Base-by-base conservation (phyloP, 176 grass and related monocot species). In the Secale cereale region DNA sequence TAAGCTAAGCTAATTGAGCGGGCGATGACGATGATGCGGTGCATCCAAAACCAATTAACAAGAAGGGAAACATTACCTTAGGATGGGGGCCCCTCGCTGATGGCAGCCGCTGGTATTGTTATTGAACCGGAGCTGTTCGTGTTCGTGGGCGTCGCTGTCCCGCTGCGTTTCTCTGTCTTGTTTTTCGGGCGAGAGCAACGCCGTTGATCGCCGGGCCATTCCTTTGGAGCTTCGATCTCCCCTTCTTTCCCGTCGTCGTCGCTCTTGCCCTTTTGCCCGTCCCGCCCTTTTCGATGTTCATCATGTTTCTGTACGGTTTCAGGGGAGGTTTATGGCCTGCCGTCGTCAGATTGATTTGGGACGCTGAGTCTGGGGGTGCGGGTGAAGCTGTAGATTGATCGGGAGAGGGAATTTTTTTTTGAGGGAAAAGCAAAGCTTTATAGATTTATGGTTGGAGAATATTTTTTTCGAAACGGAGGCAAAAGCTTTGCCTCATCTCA, bases 161-260 rank as follows among this genome's bases (percentile, higher is more conserved):
- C 11, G 19, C 11, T 74, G 69, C 17, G 23, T 50, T 74, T 64
- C 33, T 11, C 17, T 46, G 56, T 13, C 8, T 12, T 22, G 31
- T 32, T 20, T 75, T 78, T 25, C 56, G 10, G 79, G 78, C 90
- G 63, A 57, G 54, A 22, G 19, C 54, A 57, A 57, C 2, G 54
- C 54, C 54, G 0, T 57, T 20, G 54, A 86, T 81, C 40, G 87
- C 33, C 59, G 74, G 69, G 73, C 62, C 81, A 86, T 94, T 94
- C 75, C 90, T 90, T 87, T 87, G 65, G 56, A 22, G 23, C 68
- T 74, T 76, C 82, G 75, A 83, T 75, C 79, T 27, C 74, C 84
- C 75, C 75, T 80, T 80, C 80, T 83, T 87, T 52, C 22, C 67
- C 28, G 45, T 33, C 79, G 56, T 57, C 54, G 19, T 33, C 79